These are phyloP conservation scores for Barnettozyma sucrosica DNA, from an alignment of 805 yeast species.

Conservation along the genomic window DNA sequence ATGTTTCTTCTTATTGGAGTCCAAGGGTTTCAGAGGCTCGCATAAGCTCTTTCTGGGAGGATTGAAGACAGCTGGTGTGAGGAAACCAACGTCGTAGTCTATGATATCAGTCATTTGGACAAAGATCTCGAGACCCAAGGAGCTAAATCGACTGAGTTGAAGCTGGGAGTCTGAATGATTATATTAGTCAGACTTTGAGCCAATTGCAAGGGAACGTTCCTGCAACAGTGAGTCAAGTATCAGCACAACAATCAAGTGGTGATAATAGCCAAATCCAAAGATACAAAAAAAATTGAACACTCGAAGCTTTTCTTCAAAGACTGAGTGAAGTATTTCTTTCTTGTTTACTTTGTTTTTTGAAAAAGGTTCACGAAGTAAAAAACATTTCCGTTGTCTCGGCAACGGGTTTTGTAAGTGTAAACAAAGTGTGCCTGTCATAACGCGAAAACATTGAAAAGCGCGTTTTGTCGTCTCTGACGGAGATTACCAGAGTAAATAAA, in stretches of 20 bases:
- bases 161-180: background rate
- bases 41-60: constrained; percentile 4
- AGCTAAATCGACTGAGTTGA: background rate
- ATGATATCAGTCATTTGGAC: constrained; percentile 8
- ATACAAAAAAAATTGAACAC: too few species aligned
- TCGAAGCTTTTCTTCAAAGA: too few species aligned
- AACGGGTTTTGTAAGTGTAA: background rate
- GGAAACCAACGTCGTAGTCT: constrained; percentile 3
- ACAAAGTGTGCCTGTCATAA: background rate
- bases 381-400: background rate
- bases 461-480: too few species aligned
- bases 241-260: background rate
- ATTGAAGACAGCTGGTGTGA: constrained; percentile 5
- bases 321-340: too few species aligned
- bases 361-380: background rate
- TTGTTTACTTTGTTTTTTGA: background rate
- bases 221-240: background rate
- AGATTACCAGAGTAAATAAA: too few species aligned
- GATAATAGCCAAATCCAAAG: background rate
- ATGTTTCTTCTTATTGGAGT: background rate
- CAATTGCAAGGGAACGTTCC: background rate
- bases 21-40: background rate
- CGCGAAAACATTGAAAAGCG: background rate
- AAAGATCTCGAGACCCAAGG: background rate
- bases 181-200: too few species aligned